These are phyloP conservation scores for Aspergillus sp. DNA, from an alignment of 2,329 filamentous ascomycete species.

Conservation along the genomic window DNA sequence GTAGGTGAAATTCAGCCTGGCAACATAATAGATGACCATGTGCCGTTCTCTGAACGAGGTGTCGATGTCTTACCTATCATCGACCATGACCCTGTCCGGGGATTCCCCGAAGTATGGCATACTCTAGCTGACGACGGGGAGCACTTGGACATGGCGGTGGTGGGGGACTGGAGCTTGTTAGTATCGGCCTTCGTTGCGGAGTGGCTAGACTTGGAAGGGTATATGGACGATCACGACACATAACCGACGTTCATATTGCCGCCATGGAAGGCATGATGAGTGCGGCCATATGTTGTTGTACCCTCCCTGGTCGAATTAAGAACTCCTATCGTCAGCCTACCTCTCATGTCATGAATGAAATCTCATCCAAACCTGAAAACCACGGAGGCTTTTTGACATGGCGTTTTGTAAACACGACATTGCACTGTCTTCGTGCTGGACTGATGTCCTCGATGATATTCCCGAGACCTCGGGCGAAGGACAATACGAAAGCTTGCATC, in stretches of 20 bases:
- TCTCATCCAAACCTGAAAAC: too few relatives aligned
- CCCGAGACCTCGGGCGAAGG: neutral
- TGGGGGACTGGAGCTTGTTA: constrained; percentile 84
- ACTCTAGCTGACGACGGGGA: constrained; percentile 75
- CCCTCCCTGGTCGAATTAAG: too few relatives aligned
- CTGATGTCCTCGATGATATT: too few relatives aligned
- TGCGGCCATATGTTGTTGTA: too few relatives aligned
- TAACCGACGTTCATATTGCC: too few relatives aligned
- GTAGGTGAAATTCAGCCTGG: constrained; percentile 31
- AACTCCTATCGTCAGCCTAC: too few relatives aligned
- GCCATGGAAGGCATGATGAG: too few relatives aligned
- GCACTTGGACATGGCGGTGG: constrained; percentile 74
- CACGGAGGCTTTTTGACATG: too few relatives aligned
- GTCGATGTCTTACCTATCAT: constrained; percentile 89
- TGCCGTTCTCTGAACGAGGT: constrained; percentile 82
- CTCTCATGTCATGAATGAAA: too few relatives aligned
- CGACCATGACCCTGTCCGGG: constrained; percentile 54
- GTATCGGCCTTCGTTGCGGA: constrained; percentile 80
- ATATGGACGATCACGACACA: constrained; percentile 26
- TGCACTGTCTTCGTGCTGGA: too few relatives aligned
- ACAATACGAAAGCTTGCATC: neutral
- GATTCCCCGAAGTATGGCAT: constrained; percentile 83
- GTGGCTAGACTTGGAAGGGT: constrained; percentile 79
- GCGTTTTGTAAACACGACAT: too few relatives aligned
- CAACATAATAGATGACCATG: constrained; percentile 75